Evolutionary conservation across 345 rosid genomes (phyloP).

Genomic region (Hibiscus trionum): DNA sequence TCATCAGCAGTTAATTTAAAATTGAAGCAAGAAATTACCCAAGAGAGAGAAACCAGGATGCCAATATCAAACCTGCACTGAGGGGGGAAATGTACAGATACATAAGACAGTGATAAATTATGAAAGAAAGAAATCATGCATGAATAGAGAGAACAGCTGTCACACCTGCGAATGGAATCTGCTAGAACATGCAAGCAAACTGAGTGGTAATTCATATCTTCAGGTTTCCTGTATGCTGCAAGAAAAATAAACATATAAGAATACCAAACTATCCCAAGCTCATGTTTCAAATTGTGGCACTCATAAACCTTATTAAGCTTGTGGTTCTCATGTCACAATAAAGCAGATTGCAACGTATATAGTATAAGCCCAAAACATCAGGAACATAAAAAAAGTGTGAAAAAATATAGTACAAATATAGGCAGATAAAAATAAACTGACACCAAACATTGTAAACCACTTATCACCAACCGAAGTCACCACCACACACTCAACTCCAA

Average conservation of each 20-base stretch:
- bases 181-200: constrained; percentile 91
- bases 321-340: too few relatives aligned
- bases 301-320: too few relatives aligned
- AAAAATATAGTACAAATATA: too few relatives aligned
- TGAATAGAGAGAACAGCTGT: constrained; percentile 8
- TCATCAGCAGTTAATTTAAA: background rate
- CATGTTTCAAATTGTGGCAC: too few relatives aligned
- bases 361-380: too few relatives aligned
- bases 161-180: constrained; percentile 89
- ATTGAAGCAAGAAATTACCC: constrained; percentile 46
- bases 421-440: too few relatives aligned
- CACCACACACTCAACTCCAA: background rate
- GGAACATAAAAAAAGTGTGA: too few relatives aligned
- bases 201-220: constrained; percentile 95
- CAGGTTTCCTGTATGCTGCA: constrained; percentile 88
- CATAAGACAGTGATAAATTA: constrained; percentile 23
- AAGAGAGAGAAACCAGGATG: constrained; percentile 91
- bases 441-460: background rate
- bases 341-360: too few relatives aligned
- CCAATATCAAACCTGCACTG: constrained; percentile 98
- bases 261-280: background rate
- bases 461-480: background rate
- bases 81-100: constrained; percentile 29
- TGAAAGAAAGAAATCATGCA: background rate
- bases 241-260: constrained; percentile 7